A percentile compares a stretch with the other conserved stretches of the same genome.
These are phyloP conservation scores for Marasmius tenuissimus DNA, from an alignment of 1,284 basidiomycete species.

Conservation along the genomic window DNA sequence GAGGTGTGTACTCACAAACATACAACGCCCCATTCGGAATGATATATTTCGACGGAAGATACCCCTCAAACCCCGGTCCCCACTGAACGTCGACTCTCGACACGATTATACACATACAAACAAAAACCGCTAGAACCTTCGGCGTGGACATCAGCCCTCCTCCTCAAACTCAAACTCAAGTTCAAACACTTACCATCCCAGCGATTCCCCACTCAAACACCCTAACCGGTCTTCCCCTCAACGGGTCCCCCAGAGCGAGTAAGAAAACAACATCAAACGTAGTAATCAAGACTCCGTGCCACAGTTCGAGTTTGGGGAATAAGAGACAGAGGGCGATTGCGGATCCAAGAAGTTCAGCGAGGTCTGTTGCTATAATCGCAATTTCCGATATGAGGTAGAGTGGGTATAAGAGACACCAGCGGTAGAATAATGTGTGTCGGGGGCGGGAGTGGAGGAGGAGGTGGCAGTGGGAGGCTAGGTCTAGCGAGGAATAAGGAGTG, in stretches of 20 bases:
- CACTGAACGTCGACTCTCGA: slow-evolving; percentile 12
- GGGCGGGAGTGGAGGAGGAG: slow-evolving; percentile 68
- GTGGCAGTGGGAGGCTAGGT: slow-evolving; percentile 65
- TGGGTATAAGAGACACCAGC: slow-evolving; percentile 71
- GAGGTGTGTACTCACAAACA: slow-evolving; percentile 9
- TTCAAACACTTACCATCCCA: slow-evolving; percentile 65
- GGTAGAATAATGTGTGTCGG: slow-evolving; percentile 42
- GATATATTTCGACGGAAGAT: slow-evolving; percentile 16
- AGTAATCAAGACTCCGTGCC: slow-evolving; percentile 83
- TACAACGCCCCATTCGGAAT: slow-evolving; percentile 14
- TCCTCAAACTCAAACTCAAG: no score
- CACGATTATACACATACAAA: slow-evolving; percentile 18
- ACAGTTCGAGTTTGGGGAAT: slow-evolving; percentile 79
- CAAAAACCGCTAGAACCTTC: no score
- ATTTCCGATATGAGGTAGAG: slow-evolving; percentile 71
- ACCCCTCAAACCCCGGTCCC: slow-evolving; percentile 12
- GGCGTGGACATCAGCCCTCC: no score
- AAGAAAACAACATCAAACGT: slow-evolving; percentile 83
- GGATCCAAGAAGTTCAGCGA: slow-evolving; percentile 76
- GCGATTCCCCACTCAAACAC: slow-evolving; percentile 84
- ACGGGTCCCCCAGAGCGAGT: slow-evolving; percentile 61
- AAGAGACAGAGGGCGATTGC: slow-evolving; percentile 70
- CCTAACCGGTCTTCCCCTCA: slow-evolving; percentile 57
- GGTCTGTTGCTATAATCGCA: slow-evolving; percentile 82
- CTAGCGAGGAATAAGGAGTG: no score